These are phyloP conservation scores for Corymbia citriodora DNA, from an alignment of 441 rosid species.

Conservation along the genomic window DNA sequence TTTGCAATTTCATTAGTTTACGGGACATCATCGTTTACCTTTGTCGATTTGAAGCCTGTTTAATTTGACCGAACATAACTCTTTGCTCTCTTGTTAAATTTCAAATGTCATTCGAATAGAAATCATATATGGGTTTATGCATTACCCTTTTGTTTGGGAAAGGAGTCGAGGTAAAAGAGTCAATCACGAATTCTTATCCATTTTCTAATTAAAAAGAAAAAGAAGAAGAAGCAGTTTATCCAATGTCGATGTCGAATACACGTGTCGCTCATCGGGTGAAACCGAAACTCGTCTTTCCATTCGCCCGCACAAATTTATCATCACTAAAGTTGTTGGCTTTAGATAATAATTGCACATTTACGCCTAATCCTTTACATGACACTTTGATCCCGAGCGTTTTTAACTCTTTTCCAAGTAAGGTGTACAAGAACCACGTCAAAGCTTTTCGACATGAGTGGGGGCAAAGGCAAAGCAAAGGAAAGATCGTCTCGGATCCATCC, in stretches of 20 bases:
- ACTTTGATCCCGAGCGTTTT: background rate
- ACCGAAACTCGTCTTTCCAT: background rate
- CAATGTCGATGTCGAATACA: background rate
- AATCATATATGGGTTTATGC: rapidly evolving
- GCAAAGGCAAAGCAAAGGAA: background rate
- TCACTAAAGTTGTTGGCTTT: background rate
- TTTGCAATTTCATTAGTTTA: background rate
- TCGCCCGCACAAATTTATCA: background rate
- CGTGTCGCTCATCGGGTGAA: background rate
- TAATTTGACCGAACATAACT: background rate
- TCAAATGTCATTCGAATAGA: background rate
- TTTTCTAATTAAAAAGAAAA: background rate
- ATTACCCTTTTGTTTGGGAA: background rate
- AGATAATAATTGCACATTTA: background rate
- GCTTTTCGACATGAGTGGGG: background rate
- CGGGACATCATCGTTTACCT: background rate
- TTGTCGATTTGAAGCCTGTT: background rate
- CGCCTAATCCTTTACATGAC: background rate
- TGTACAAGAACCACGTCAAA: background rate
- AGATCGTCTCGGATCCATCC: background rate
- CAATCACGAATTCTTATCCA: background rate
- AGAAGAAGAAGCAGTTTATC: background rate
- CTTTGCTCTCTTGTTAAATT: background rate
- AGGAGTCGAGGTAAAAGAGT: rapidly evolving
- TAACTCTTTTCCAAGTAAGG: background rate